A percentile compares a stretch with the other conserved stretches of the same genome.
phyloP scores from a whole-genome alignment of 2,329 filamentous ascomycete species.

The Phyllachora maydis region DNA sequence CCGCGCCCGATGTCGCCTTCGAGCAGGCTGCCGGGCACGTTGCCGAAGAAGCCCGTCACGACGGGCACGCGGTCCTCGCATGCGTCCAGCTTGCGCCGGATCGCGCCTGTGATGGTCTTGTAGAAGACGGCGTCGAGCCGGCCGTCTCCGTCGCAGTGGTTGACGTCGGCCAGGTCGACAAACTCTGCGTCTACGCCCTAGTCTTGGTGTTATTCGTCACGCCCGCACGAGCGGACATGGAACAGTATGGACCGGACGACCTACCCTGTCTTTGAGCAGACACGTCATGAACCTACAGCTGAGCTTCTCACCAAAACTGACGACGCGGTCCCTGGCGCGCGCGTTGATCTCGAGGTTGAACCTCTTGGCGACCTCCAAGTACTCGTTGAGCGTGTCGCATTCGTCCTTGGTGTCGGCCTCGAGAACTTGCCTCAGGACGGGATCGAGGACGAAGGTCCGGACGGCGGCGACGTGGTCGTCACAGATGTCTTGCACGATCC shows the following conservation, averaged over 20 bases:
- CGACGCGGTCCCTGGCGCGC: conserved; percentile 66
- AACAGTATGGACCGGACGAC: conserved; percentile 2
- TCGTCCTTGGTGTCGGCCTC: conserved; percentile 51
- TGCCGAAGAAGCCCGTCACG: conserved; percentile 86
- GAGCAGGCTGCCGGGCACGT: conserved; percentile 75
- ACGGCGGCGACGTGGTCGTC: conserved; percentile 63
- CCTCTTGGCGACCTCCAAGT: conserved; percentile 39
- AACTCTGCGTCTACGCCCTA: conserved; percentile 69
- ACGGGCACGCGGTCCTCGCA: conserved; percentile 54
- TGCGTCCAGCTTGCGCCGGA: conserved; percentile 41
- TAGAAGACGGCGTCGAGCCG: conserved; percentile 52
- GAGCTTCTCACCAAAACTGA: conserved; percentile 90
- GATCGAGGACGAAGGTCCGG: conserved; percentile 35
- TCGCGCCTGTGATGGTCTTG: conserved; percentile 34
- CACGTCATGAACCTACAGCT: conserved; percentile 84
- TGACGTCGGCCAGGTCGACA: conserved; percentile 68
- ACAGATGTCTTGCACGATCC: conserved; percentile 63
- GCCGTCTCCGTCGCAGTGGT: conserved; percentile 42
- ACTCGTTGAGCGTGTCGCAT: conserved; percentile 64
- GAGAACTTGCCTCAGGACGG: conserved; percentile 35
- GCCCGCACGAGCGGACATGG: conserved; percentile 5
- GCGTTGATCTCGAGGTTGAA: conserved; percentile 60
- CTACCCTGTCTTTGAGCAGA: conserved; percentile 52
- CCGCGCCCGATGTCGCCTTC: conserved; percentile 79
- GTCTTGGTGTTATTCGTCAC: conserved; percentile 7